These are phyloP conservation scores for Suillus weaverae DNA, from an alignment of 768 basidiomycete species.

Conservation along the genomic window DNA sequence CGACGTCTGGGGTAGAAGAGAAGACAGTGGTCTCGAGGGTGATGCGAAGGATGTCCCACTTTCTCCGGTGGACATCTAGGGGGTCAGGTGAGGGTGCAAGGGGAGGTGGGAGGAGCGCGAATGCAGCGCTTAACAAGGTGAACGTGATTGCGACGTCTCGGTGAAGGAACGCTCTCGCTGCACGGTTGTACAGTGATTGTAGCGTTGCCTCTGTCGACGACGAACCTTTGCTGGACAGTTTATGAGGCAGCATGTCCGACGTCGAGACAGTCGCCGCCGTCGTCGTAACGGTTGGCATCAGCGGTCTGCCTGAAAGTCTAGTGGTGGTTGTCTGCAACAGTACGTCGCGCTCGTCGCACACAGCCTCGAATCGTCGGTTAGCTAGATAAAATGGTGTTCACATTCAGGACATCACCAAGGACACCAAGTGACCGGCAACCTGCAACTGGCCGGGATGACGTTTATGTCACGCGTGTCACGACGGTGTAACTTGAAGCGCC, in stretches of 20 bases:
- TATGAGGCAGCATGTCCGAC: slow-evolving; percentile 36
- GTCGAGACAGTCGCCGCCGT: slow-evolving; percentile 24
- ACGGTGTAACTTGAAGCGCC: too few species aligned
- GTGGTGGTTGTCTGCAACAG: too few species aligned
- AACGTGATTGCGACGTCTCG: slow-evolving; percentile 69
- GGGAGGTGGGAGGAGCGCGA: slow-evolving; percentile 54
- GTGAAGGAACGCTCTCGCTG: slow-evolving; percentile 76
- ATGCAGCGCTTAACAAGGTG: slow-evolving; percentile 66
- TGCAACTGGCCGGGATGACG: too few species aligned
- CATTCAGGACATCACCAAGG: too few species aligned
- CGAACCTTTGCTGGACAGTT: slow-evolving; percentile 25
- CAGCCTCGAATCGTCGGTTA: too few species aligned
- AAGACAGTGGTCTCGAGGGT: slow-evolving; percentile 79
- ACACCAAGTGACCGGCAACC: too few species aligned
- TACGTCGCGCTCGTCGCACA: too few species aligned
- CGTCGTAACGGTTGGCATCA: slow-evolving; percentile 54
- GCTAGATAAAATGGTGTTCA: too few species aligned
- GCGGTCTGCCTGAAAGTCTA: not conserved
- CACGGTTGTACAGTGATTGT: slow-evolving; percentile 72
- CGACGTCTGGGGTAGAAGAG: slow-evolving; percentile 46
- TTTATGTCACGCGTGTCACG: too few species aligned
- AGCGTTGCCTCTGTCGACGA: slow-evolving; percentile 49
- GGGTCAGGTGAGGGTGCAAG: slow-evolving; percentile 33
- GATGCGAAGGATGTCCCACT: slow-evolving; percentile 87
- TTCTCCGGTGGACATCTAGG: slow-evolving; percentile 57